Base-by-base conservation (phyloP, 768 basidiomycete genomes). In the Kwoniella heveanensis region DNA sequence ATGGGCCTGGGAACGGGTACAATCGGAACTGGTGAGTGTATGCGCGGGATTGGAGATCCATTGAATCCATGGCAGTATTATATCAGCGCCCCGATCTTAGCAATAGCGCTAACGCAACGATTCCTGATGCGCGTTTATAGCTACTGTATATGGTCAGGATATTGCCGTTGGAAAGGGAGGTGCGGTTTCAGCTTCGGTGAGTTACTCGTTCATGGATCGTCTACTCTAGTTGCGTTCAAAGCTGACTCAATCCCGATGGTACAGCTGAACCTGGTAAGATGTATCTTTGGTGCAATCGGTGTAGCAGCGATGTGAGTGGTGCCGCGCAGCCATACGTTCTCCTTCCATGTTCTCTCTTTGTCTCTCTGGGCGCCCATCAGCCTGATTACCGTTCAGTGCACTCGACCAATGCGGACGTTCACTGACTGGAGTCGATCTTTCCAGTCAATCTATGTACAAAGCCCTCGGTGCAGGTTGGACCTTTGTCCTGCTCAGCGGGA, bases 251-350 rank as follows among this genome's bases (percentile, higher is more conserved):
- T n/a, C n/a, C n/a, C n/a, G n/a, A n/a, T n/a, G n/a, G n/a, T 26
- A 12, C 64, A 79, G 76, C 71, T 80, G 56, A 80, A 80, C 50
- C 70, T 80, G 1, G 71, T 74, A 2, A 66, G 79, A 27, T 80
- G 79, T 50, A 56, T 78, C 5, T 72, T 78, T 26, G 77, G 76
- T 3, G 79, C 79, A 0, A 66, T 71, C 8, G 74, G 73, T 4
- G 71, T 71, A 21, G 67, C 74, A 15, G 65, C 73, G 51, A 73
- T 77, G 65, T 66, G 30, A 58, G 65, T 66, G 10, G 13, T 13
- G 32, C 32, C 32, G 13, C n/a, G n/a, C n/a, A n/a, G n/a, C n/a
- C n/a, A n/a, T n/a, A n/a, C n/a, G n/a, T n/a, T n/a, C n/a, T n/a
- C n/a, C n/a, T n/a, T n/a, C n/a, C n/a, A n/a, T n/a, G n/a, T n/a